These are phyloP conservation scores for Closterium sp. DNA, from an alignment of 139 green algal genomes.

Conservation along the genomic window DNA sequence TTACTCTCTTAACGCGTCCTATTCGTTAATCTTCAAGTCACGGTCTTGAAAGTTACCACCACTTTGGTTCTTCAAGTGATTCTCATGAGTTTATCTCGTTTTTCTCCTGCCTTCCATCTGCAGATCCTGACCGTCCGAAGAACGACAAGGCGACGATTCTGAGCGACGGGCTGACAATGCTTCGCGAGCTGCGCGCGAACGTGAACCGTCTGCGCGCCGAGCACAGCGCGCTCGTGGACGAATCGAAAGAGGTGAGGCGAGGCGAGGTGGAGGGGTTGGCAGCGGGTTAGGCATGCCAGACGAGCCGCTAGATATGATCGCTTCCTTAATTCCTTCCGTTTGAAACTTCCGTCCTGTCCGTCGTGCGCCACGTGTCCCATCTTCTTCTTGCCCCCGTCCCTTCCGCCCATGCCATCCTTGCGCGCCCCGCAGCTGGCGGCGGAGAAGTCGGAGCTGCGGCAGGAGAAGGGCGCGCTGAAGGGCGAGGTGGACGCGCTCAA, in stretches of 20 bases:
- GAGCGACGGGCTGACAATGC: slow-evolving; percentile 16
- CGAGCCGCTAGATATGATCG: no score
- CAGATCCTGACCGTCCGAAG: slow-evolving; percentile 41
- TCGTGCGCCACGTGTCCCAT: no score
- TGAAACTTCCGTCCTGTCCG: no score
- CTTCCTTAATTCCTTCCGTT: no score
- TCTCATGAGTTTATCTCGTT: background rate
- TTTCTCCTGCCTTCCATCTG: background rate
- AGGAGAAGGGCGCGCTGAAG: slow-evolving; percentile 29
- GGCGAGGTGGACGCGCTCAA: slow-evolving; percentile 23
- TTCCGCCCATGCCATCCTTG: background rate
- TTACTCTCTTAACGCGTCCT: background rate
- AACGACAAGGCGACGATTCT: slow-evolving; percentile 48
- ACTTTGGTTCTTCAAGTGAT: background rate
- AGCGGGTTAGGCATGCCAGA: background rate
- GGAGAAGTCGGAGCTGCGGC: slow-evolving; percentile 37
- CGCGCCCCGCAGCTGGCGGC: slow-evolving; percentile 20
- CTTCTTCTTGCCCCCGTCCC: background rate
- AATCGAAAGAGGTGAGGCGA: slow-evolving; percentile 29
- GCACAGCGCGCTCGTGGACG: slow-evolving; percentile 13
- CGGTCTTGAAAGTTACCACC: no score
- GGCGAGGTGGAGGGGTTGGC: background rate
- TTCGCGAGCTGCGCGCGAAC: slow-evolving; percentile 1
- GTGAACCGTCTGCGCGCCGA: slow-evolving; percentile 25
- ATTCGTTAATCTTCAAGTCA: background rate